Conservation (phyloP, 495 filamentous ascomycete species). For the Penicillium diatomitis region DNA sequence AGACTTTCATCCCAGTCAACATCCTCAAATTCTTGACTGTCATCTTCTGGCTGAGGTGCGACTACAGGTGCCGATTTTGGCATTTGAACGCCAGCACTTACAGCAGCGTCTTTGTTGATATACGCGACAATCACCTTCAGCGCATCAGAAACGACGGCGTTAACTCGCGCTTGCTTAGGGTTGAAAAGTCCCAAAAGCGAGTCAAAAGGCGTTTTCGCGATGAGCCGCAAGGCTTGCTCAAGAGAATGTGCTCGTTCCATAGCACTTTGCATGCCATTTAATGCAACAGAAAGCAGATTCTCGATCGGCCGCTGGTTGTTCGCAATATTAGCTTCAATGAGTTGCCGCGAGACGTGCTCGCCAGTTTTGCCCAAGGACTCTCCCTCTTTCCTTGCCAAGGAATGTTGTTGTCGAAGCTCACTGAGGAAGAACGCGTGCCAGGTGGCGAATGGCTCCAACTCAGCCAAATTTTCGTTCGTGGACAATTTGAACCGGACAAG, state of each 20-base stretch:
- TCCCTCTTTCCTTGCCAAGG: conserved; percentile 49
- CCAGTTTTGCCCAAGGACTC: conserved; percentile 44
- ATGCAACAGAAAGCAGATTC: conserved; percentile 43
- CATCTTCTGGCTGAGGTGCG: conserved; percentile 37
- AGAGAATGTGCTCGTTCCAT: conserved; percentile 31
- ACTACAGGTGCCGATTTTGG: background rate
- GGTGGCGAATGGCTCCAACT: conserved; percentile 50
- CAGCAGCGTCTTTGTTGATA: conserved; percentile 24
- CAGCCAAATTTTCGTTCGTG: conserved; percentile 39
- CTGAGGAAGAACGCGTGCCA: conserved; percentile 58
- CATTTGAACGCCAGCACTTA: conserved; percentile 6
- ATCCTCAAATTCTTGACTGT: conserved; percentile 63
- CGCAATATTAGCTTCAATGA: conserved; percentile 46
- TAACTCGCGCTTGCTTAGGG: conserved; percentile 24
- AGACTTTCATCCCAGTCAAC: conserved; percentile 47
- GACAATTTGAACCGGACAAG: conserved; percentile 68
- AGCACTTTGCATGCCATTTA: conserved; percentile 42
- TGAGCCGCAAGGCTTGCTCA: conserved; percentile 26
- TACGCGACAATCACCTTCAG: conserved; percentile 30
- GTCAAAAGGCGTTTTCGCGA: conserved; percentile 28
- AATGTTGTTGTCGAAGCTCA: conserved; percentile 50
- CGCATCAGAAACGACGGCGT: conserved; percentile 27
- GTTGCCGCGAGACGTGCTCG: conserved; percentile 33
- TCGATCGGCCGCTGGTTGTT: conserved; percentile 58
- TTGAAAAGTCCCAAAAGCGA: conserved; percentile 32